phyloP scores from a whole-genome alignment of 345 rosid species.

The Sonneratia alba region DNA sequence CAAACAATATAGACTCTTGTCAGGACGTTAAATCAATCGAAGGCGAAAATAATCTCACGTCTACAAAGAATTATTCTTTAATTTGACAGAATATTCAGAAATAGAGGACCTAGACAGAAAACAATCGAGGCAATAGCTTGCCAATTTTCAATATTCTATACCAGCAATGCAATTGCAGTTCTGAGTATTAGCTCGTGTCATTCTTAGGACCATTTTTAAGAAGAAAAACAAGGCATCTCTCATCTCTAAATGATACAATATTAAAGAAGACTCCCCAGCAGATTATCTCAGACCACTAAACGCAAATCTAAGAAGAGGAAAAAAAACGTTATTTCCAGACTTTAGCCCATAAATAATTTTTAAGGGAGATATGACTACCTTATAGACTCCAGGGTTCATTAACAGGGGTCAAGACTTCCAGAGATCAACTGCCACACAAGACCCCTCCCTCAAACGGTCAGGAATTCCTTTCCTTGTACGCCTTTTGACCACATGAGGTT shows the following conservation, averaged over 20 bases:
- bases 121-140: background rate
- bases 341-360: too few relatives aligned
- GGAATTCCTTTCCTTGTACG: constrained; percentile 87
- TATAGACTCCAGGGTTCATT: constrained; percentile 92
- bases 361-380: constrained; percentile 25
- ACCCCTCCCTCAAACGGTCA: constrained; percentile 77
- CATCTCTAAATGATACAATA: too few relatives aligned
- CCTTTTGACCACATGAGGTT: constrained; percentile 82
- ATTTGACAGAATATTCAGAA: background rate
- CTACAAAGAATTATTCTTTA: background rate
- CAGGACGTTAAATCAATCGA: background rate
- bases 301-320: too few relatives aligned
- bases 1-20: constrained; percentile 2
- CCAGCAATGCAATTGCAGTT: background rate
- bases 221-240: too few relatives aligned
- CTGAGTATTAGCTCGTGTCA: too few relatives aligned
- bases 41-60: too few relatives aligned
- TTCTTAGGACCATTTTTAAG: too few relatives aligned
- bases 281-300: too few relatives aligned
- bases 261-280: too few relatives aligned
- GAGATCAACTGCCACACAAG: constrained; percentile 98
- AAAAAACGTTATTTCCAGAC: too few relatives aligned
- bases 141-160: too few relatives aligned
- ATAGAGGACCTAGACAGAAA: background rate
- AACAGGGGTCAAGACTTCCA: constrained; percentile 85